A percentile compares a stretch with the other conserved stretches of the same genome.
phyloP scores from a whole-genome alignment of 495 filamentous ascomycete genomes.

The Evernia prunastri region DNA sequence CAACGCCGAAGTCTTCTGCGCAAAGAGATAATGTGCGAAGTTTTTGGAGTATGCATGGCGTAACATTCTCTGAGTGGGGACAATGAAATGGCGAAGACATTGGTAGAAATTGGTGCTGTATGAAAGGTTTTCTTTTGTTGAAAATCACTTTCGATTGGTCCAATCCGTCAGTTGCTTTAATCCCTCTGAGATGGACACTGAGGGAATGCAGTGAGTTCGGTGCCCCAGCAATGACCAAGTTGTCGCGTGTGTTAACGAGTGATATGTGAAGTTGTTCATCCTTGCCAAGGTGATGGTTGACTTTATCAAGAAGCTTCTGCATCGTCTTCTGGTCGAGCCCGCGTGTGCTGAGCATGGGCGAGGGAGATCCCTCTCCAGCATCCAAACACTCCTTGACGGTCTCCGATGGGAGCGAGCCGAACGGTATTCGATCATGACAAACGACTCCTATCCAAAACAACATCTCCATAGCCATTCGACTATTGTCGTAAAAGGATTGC shows the following conservation, averaged over 20 bases:
- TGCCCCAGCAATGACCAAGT: background rate
- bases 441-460: background rate
- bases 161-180: background rate
- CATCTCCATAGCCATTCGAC: background rate
- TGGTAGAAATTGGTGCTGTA: background rate
- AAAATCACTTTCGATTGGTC: background rate
- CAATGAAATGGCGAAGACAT: constrained; percentile 5
- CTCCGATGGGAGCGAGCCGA: too few species aligned
- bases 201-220: background rate
- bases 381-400: too few species aligned
- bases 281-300: too few species aligned
- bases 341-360: too few species aligned
- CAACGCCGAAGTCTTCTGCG: too few species aligned
- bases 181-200: background rate
- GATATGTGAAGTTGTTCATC: background rate
- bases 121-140: background rate
- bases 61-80: too few species aligned
- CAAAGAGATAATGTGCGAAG: too few species aligned
- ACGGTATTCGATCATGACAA: background rate
- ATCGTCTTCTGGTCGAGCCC: too few species aligned
- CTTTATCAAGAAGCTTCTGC: too few species aligned
- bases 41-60: too few species aligned
- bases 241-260: background rate
- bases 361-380: too few species aligned
- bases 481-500: background rate